phyloP scores from a whole-genome alignment of 345 rosid species.

The sweet orange (Citrus sinensis) region DVS_A1.0 CM039166.1:23627001-23627500 shows the following conservation, averaged over 20 bases:
- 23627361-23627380: conserved; percentile 39
- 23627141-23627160: not conserved
- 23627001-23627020: not conserved
- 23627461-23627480: conserved; percentile 81
- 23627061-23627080: not conserved
- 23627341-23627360: not conserved
- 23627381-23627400: conserved; percentile 89
- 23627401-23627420: conserved; percentile 97
- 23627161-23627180: not conserved
- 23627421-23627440: conserved; percentile 87
- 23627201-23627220: not conserved
- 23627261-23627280: not conserved
- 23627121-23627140: no score
- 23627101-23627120: not conserved
- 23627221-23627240: not conserved
- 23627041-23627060: not conserved
- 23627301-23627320: not conserved
- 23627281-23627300: not conserved
- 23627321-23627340: not conserved
- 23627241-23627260: not conserved
- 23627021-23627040: not conserved
- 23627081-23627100: not conserved
- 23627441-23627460: conserved; percentile 55
- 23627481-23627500: conserved; percentile 88
- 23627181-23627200: not conserved